Evolutionary conservation across 306 rosid genomes (phyloP).

Genomic region (Dryas alaskensis): DNA sequence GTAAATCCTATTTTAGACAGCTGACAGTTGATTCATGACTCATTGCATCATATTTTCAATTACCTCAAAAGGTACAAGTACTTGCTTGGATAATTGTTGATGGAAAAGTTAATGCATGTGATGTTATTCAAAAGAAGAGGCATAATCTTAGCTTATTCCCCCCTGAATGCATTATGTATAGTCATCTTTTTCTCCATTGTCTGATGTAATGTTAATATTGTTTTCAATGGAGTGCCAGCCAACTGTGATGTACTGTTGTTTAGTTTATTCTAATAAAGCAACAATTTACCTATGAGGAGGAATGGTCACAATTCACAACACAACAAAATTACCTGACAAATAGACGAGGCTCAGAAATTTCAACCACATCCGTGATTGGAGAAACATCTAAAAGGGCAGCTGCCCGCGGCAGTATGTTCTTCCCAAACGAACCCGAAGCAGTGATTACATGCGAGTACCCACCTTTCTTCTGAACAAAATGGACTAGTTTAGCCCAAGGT

Average conservation of each 20-base stretch:
- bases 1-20: too few relatives aligned
- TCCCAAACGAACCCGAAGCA: slow-evolving; percentile 78
- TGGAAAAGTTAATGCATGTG: too few relatives aligned
- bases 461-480: slow-evolving; percentile 70
- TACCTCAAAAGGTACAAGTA: too few relatives aligned
- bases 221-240: background rate
- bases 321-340: slow-evolving; percentile 58
- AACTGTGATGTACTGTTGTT: background rate
- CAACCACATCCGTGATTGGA: slow-evolving; percentile 70
- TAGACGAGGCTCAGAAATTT: slow-evolving; percentile 56
- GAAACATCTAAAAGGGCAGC: slow-evolving; percentile 91
- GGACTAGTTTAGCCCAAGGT: slow-evolving; percentile 83
- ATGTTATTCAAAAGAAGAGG: too few relatives aligned
- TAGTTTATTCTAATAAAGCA: background rate
- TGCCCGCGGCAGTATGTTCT: slow-evolving; percentile 72
- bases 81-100: too few relatives aligned
- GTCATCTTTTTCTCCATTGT: background rate
- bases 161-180: too few relatives aligned
- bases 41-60: too few relatives aligned
- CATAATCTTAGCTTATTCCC: too few relatives aligned
- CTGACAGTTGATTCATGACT: too few relatives aligned
- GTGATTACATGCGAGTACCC: slow-evolving; percentile 72
- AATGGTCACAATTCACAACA: slow-evolving; percentile 2
- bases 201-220: background rate
- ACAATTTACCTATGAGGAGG: background rate